Base-by-base conservation (phyloP, 2,329 filamentous ascomycete species). In the Ophiostoma populinum region DNA sequence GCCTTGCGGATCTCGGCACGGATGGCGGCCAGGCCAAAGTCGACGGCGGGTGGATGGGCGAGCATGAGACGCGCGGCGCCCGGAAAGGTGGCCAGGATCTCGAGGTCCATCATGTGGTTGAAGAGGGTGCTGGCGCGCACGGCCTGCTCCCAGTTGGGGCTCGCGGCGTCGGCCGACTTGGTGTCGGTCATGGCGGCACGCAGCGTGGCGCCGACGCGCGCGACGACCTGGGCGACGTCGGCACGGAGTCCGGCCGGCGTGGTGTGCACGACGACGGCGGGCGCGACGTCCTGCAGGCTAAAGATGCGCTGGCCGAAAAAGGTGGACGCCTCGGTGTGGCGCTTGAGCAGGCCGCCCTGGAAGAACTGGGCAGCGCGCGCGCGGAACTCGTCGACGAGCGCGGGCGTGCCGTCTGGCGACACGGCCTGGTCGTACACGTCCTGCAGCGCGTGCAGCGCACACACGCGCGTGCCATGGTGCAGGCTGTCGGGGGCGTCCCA, bases 11-110 rank as follows among this genome's bases (percentile, higher is more conserved):
- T 41, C 28, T 40, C 37, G 3, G 24, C 16, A 2, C 42, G 41
- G 16, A 47, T 18, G 8, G 36, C 80, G 47, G 87, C 78, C 34
- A 75, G 73, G 52, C 92, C 81, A 45, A 85, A 90, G 13, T 81
- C 73, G 54, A 92, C 49, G 38, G 60, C 63, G 37, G 43, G 41
- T 24, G 53, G 52, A 37, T 75, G 70, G 17, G 78, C 77, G 6
- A 41, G 31, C 45, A 82, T 80, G 3, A 80, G 59, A 33, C 29
- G 37, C 2, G 45, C 45, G 1, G 43, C 45, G 5, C 39, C 44
- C 1, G 45, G 45, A 29, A 47, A 45, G 6, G 44, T 44, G 16
- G 42, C 39, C 15, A 44, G 34, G 12, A 46, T 37, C 31, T 47
- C 41, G 7, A 47, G 40, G 24, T 42, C 32, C 32, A 38, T 36